Percentiles rank a stretch among this genome's conserved stretches.
Conservation (phyloP, 169 alveolate genomes). For the Plasmodium berghei region DNA sequence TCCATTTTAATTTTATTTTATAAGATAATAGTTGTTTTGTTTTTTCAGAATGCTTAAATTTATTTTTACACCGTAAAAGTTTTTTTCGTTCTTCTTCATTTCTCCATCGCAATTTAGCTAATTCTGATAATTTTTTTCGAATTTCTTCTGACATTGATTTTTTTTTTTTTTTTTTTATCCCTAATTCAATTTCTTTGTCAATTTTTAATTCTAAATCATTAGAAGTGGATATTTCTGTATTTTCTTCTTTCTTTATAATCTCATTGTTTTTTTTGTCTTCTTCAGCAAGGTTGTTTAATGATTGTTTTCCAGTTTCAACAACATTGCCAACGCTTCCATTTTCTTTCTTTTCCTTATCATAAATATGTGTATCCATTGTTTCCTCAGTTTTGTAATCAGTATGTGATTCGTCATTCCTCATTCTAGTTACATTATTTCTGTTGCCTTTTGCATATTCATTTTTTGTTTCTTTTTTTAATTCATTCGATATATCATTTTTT, state of each 20-base stretch:
- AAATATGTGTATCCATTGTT: too few relatives aligned
- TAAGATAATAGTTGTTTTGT: conserved; percentile 67
- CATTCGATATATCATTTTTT: neutral
- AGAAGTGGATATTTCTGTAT: neutral
- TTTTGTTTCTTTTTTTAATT: neutral
- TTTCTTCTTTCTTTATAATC: neutral
- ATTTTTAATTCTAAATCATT: neutral
- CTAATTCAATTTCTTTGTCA: neutral
- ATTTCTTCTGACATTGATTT: conserved; percentile 19
- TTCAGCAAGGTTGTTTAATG: neutral
- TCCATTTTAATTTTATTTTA: conserved; percentile 75
- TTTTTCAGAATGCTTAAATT: conserved; percentile 72
- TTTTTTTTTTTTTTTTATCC: conserved; percentile 13
- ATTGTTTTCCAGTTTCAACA: neutral
- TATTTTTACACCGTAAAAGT: conserved; percentile 47
- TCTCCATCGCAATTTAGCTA: conserved; percentile 69
- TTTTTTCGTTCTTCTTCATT: conserved; percentile 69
- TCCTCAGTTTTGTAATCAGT: too few relatives aligned
- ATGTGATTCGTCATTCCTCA: too few relatives aligned
- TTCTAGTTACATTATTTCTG: neutral
- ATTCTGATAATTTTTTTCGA: conserved; percentile 63
- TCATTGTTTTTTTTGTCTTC: neutral
- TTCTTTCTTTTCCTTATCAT: neutral
- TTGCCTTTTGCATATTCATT: neutral
- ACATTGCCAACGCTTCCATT: neutral